Percentiles rank a stretch among this genome's conserved stretches.
Evolutionary conservation across 192 early-diverging fungal genomes (phyloP).

Genomic region (Coemansia sp.): DNA sequence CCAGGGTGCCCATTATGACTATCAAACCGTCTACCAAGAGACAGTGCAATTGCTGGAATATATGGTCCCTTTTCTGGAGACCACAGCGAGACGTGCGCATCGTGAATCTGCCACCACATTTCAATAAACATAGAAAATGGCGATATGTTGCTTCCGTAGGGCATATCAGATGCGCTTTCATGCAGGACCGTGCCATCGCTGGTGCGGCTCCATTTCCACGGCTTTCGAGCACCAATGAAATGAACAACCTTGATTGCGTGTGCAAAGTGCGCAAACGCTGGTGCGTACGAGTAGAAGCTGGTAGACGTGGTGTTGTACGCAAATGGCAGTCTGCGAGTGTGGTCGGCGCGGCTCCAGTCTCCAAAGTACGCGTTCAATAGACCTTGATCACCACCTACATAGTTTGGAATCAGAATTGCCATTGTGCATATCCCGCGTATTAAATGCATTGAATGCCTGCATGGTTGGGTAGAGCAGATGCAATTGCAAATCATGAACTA

Average conservation of each 20-base stretch:
- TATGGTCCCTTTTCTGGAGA: slow-evolving; percentile 19
- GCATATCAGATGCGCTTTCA: slow-evolving; percentile 4
- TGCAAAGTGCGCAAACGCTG: slow-evolving; percentile 75
- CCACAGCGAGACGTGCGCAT: slow-evolving; percentile 51
- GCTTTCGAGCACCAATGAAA: slow-evolving; percentile 85
- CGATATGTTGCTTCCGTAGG: slow-evolving; percentile 13
- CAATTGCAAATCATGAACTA: slow-evolving; percentile 9
- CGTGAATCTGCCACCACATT: slow-evolving; percentile 72
- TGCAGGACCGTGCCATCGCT: slow-evolving; percentile 28
- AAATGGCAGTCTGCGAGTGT: slow-evolving; percentile 76
- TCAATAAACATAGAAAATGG: slow-evolving; percentile 56
- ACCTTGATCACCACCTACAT: slow-evolving; percentile 86
- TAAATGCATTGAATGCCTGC: not conserved
- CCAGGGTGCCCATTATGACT: not conserved
- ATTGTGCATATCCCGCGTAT: not conserved
- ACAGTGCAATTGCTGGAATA: slow-evolving; percentile 16
- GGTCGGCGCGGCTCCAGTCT: slow-evolving; percentile 67
- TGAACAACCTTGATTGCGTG: slow-evolving; percentile 74
- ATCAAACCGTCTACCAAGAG: slow-evolving; percentile 2
- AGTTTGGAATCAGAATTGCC: not conserved
- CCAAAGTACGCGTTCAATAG: slow-evolving; percentile 83
- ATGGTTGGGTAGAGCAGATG: not conserved
- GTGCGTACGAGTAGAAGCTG: slow-evolving; percentile 61
- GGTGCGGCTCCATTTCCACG: slow-evolving; percentile 63
- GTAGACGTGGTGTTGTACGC: slow-evolving; percentile 66